Percentiles rank a stretch among this genome's conserved stretches.
These are phyloP conservation scores for Chalciporus sphaerocephalus DNA, from an alignment of 768 basidiomycete species.

Conservation along the genomic window DNA sequence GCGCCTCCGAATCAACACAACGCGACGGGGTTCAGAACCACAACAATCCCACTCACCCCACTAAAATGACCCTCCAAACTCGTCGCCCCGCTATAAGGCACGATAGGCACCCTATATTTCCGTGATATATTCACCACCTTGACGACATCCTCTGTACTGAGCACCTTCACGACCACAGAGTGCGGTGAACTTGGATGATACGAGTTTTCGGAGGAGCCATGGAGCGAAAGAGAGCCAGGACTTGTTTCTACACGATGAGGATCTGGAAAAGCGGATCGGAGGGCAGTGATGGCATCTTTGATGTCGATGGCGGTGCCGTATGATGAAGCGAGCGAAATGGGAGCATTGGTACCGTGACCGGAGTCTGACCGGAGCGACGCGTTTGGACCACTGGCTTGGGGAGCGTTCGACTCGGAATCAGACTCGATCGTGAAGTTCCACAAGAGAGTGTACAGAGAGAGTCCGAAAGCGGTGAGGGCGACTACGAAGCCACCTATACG, in stretches of 20 bases:
- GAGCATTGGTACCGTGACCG: not conserved
- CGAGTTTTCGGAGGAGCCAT: slow-evolving; percentile 68
- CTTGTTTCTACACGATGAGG: slow-evolving; percentile 49
- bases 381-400: too few species aligned
- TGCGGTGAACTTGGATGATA: slow-evolving; percentile 60
- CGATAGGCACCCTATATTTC: slow-evolving; percentile 70
- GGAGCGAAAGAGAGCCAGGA: slow-evolving; percentile 43
- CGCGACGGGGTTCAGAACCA: not conserved
- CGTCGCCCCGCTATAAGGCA: slow-evolving; percentile 81
- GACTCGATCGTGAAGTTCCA: slow-evolving; percentile 5
- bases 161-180: slow-evolving; percentile 53
- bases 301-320: slow-evolving; percentile 50
- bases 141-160: slow-evolving; percentile 77
- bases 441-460: not conserved
- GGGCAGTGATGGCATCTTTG: slow-evolving; percentile 48
- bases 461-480: slow-evolving; percentile 16
- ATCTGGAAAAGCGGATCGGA: slow-evolving; percentile 44
- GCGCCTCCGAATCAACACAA: slow-evolving; percentile 3
- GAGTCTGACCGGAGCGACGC: not conserved
- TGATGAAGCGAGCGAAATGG: slow-evolving; percentile 10
- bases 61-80: slow-evolving; percentile 84
- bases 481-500: too few species aligned
- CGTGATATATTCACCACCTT: slow-evolving; percentile 72
- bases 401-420: not conserved
- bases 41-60: slow-evolving; percentile 43